Conservation (phyloP, 257 asterid species). For the Petunia axillaris region DNA sequence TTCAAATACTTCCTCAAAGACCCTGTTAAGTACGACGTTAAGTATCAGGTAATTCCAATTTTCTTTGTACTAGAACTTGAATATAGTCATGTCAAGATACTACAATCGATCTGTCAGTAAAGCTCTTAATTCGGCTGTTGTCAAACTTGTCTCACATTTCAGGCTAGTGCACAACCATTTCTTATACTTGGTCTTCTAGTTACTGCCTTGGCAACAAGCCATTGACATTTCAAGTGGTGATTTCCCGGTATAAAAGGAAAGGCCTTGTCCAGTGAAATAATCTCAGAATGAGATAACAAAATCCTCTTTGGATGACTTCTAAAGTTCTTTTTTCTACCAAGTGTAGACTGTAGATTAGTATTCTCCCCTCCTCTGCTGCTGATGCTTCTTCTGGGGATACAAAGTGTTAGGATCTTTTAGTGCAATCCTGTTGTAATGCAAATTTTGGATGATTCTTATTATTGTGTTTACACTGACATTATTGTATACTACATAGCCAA, state of each 20-base stretch:
- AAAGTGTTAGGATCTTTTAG: not conserved
- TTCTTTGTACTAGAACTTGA: not conserved
- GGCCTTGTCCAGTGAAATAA: not conserved
- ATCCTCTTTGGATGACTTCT: not conserved
- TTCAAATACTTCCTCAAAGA: conserved; percentile 58
- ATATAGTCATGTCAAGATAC: not conserved
- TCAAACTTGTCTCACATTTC: conserved; percentile 28
- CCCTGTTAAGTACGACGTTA: conserved; percentile 53
- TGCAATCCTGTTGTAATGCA: not conserved
- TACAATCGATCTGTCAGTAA: not conserved
- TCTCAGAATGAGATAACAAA: not conserved
- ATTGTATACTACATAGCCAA: too few relatives aligned
- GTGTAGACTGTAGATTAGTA: not conserved
- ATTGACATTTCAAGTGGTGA: conserved; percentile 36
- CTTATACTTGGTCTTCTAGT: conserved; percentile 86
- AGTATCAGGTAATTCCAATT: conserved; percentile 73
- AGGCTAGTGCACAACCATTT: conserved; percentile 99
- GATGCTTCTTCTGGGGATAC: not conserved
- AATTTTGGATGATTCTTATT: not conserved
- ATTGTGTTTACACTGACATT: too few relatives aligned
- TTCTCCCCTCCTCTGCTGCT: not conserved
- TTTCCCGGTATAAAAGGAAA: conserved; percentile 6
- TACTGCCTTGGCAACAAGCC: conserved; percentile 91
- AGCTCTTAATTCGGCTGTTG: conserved; percentile 3
- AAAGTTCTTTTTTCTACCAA: too few relatives aligned